Evolutionary conservation across 495 filamentous ascomycete species (phyloP).

Genomic region (Tuber aestivum): DNA sequence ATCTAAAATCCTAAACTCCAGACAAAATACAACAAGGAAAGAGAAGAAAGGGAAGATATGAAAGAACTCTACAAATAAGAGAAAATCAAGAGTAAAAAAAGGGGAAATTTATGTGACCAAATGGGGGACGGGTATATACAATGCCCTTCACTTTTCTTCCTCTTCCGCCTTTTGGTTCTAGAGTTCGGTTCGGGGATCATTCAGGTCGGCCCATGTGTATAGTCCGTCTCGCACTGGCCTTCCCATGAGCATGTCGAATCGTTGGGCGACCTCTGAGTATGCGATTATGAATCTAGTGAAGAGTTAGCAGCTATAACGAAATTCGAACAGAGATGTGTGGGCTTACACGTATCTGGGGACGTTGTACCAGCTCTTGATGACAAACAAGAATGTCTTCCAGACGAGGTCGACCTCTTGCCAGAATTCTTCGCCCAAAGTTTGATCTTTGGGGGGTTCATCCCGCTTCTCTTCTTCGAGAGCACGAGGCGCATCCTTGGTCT

Average conservation of each 20-base stretch:
- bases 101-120: constrained; percentile 1
- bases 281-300: constrained; percentile 18
- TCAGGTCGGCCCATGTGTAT: constrained; percentile 22
- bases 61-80: constrained; percentile 10
- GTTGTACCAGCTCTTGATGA: constrained; percentile 63
- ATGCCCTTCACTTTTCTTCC: background rate
- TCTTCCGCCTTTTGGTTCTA: background rate
- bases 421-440: constrained; percentile 55
- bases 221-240: constrained; percentile 8
- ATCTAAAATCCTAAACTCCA: background rate
- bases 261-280: constrained; percentile 19
- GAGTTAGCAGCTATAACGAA: background rate
- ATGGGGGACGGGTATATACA: background rate
- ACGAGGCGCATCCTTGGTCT: constrained; percentile 34
- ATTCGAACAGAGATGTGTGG: constrained; percentile 1
- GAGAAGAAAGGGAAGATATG: background rate
- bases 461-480: constrained; percentile 43
- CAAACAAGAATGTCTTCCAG: constrained; percentile 55
- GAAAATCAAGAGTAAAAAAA: background rate
- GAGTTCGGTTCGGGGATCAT: constrained; percentile 14
- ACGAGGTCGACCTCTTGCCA: constrained; percentile 59
- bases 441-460: constrained; percentile 43
- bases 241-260: constrained; percentile 22
- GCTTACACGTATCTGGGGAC: constrained; percentile 67
- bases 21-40: constrained; percentile 5